phyloP scores from a whole-genome alignment of 805 yeast species.

The Clavispora phyllophila region DNA sequence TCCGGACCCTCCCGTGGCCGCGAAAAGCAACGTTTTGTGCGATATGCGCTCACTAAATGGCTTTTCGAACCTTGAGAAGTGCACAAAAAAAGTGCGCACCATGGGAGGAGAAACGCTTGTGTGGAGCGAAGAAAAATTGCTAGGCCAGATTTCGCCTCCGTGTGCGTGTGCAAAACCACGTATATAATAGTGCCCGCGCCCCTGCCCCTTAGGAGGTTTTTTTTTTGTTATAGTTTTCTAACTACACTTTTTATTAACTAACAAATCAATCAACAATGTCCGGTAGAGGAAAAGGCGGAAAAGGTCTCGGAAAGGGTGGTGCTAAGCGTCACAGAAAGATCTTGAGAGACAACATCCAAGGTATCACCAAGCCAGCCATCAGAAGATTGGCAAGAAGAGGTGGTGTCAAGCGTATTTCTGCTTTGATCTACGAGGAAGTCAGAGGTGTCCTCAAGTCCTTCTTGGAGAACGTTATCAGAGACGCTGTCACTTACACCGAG shows the following conservation, averaged over 20 bases:
- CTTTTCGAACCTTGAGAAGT: slow-evolving; percentile 6
- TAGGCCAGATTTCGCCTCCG: not conserved
- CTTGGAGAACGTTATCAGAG: slow-evolving; percentile 96
- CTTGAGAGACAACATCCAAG: slow-evolving; percentile 98
- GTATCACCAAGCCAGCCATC: slow-evolving; percentile 99
- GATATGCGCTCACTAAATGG: slow-evolving; percentile 12
- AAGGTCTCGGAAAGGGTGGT: slow-evolving; percentile 99
- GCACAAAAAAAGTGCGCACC: slow-evolving; percentile 5
- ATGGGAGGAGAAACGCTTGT: not conserved
- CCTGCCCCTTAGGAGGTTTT: not conserved
- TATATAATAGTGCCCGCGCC: slow-evolving; percentile 15
- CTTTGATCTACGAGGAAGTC: slow-evolving; percentile 97
- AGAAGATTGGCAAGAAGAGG: slow-evolving; percentile 99
- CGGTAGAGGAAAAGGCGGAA: slow-evolving; percentile 99
- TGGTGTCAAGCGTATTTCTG: slow-evolving; percentile 99
- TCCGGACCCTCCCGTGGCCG: not conserved
- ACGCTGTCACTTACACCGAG: slow-evolving; percentile 98
- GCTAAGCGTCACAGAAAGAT: slow-evolving; percentile 99
- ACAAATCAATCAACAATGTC: slow-evolving; percentile 41
- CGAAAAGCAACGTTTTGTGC: slow-evolving; percentile 2
- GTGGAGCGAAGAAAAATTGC: not conserved
- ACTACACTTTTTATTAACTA: not conserved
- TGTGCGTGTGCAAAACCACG: not conserved
- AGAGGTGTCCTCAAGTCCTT: slow-evolving; percentile 94
- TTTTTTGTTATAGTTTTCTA: not conserved